phyloP scores from a whole-genome alignment of 1,139 yeast genomes.

The Chernovozyma aurita region DNA sequence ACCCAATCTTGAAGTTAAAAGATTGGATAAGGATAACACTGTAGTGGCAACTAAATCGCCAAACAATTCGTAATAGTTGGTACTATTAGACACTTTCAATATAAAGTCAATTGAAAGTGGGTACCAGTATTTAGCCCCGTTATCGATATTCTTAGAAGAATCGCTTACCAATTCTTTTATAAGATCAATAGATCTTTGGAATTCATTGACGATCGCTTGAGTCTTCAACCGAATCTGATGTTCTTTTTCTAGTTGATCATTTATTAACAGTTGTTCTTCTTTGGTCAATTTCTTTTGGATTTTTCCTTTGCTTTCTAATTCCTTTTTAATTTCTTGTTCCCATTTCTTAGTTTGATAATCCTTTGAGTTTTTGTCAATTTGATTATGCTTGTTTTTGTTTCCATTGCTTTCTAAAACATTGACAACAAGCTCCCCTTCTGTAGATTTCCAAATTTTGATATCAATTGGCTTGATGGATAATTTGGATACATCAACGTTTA shows the following conservation, averaged over 20 bases:
- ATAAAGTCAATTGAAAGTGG: slow-evolving; percentile 53
- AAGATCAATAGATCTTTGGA: slow-evolving; percentile 49
- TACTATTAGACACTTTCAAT: slow-evolving; percentile 34
- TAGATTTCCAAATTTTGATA: slow-evolving; percentile 60
- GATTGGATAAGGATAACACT: slow-evolving; percentile 41
- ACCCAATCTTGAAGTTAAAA: slow-evolving; percentile 46
- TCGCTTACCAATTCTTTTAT: slow-evolving; percentile 49
- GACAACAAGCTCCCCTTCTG: slow-evolving; percentile 66
- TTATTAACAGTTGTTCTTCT: slow-evolving; percentile 65
- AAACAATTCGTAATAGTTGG: slow-evolving; percentile 36
- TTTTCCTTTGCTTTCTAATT: slow-evolving; percentile 55
- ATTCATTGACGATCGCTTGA: slow-evolving; percentile 26
- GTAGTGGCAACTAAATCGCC: slow-evolving; percentile 31
- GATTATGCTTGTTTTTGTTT: slow-evolving; percentile 22
- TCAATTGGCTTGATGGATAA: slow-evolving; percentile 20
- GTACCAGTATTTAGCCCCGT: slow-evolving; percentile 72
- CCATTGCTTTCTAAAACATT: slow-evolving; percentile 47
- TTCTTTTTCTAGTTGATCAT: slow-evolving; percentile 62
- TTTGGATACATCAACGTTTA: slow-evolving; percentile 43
- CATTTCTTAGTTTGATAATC: slow-evolving; percentile 85
- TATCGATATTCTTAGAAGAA: slow-evolving; percentile 50
- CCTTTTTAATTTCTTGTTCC: slow-evolving; percentile 82
- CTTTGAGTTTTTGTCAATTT: slow-evolving; percentile 57
- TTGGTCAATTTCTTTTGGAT: slow-evolving; percentile 52
- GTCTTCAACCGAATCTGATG: slow-evolving; percentile 47